Conservation (phyloP, 768 basidiomycete genomes). For the Tricholoma furcatifolium region DNA sequence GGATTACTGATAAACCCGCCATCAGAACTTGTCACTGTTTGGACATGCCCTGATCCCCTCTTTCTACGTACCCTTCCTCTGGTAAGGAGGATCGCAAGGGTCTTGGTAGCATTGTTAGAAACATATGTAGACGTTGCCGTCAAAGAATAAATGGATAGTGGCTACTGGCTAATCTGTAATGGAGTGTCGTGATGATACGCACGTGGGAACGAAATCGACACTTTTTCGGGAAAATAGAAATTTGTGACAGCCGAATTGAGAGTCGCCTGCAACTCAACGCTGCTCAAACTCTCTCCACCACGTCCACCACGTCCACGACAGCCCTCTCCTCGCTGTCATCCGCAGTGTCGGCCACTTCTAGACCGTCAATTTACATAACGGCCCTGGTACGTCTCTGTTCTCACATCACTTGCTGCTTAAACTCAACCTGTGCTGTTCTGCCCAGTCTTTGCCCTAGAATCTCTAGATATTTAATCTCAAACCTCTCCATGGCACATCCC, state of each 20-base stretch:
- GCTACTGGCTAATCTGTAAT: too few relatives aligned
- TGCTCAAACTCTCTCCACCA: constrained; percentile 5
- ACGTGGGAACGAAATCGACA: constrained; percentile 12
- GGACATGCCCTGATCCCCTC: too few relatives aligned
- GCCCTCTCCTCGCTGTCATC: background rate
- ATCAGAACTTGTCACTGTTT: too few relatives aligned
- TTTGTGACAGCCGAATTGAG: constrained; percentile 18
- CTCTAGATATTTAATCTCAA: constrained; percentile 8
- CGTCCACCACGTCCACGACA: background rate
- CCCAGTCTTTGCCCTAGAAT: background rate
- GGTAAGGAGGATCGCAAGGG: too few relatives aligned
- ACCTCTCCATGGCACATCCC: constrained; percentile 18
- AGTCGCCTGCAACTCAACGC: constrained; percentile 11
- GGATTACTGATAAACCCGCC: too few relatives aligned
- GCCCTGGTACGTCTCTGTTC: background rate
- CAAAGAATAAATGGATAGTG: background rate
- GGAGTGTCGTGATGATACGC: constrained; percentile 1
- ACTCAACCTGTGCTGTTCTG: constrained; percentile 5
- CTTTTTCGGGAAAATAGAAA: constrained; percentile 17
- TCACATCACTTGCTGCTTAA: background rate
- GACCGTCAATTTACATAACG: constrained; percentile 7
- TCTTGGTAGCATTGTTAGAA: too few relatives aligned
- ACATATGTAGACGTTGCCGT: background rate
- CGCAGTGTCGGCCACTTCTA: background rate
- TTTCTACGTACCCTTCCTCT: too few relatives aligned